Evolutionary conservation across 331 rosid genomes (phyloP).

Genomic region (Malus hybrid): DNA sequence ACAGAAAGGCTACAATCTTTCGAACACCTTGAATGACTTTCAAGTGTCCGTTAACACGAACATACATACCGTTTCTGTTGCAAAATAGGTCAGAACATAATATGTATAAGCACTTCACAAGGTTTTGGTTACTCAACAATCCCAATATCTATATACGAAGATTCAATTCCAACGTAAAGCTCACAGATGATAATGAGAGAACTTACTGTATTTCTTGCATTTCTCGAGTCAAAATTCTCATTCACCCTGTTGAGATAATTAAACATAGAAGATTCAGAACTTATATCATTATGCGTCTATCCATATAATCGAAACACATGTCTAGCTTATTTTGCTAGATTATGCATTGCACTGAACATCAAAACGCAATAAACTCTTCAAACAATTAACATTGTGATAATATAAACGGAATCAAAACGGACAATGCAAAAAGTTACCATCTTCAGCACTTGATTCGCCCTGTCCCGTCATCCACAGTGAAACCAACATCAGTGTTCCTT

Average conservation of each 20-base stretch:
- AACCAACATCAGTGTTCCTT: too few species aligned
- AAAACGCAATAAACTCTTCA: background rate
- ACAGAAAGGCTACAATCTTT: slow-evolving; percentile 71
- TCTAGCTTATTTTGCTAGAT: background rate
- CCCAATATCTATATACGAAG: background rate
- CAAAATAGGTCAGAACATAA: slow-evolving; percentile 13
- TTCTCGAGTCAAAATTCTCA: slow-evolving; percentile 66
- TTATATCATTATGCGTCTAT: background rate
- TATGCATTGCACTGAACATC: background rate
- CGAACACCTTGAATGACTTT: slow-evolving; percentile 68
- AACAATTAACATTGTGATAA: background rate
- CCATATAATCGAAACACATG: background rate
- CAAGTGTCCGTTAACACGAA: slow-evolving; percentile 80
- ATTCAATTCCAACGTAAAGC: background rate
- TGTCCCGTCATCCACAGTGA: slow-evolving; percentile 13
- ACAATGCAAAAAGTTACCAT: slow-evolving; percentile 44
- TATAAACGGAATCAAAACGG: background rate
- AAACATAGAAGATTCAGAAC: background rate
- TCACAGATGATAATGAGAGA: background rate
- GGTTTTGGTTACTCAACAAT: background rate
- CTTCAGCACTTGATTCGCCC: slow-evolving; percentile 76
- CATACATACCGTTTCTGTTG: slow-evolving; percentile 49
- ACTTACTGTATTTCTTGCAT: slow-evolving; percentile 50
- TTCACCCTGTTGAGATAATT: slow-evolving; percentile 51
- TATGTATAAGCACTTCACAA: background rate